Percentiles rank a stretch among this genome's conserved stretches.
Conservation (phyloP, 169 alveolate species). For the Plasmodium coatneyi region DNA sequence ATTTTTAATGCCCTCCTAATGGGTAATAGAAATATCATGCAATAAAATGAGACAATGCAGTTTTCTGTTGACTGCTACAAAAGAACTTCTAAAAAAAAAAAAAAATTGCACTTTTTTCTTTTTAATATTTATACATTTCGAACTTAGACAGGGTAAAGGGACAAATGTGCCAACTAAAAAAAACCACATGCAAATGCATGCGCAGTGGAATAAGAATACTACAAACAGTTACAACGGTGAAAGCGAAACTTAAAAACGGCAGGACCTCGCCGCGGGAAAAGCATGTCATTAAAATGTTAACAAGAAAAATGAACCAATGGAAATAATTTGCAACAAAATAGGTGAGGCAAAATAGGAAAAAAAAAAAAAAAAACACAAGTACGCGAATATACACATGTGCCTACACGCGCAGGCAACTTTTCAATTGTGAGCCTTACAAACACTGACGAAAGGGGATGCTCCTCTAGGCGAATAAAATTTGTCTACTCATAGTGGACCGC, state of each 20-base stretch:
- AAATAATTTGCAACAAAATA: conserved; percentile 17
- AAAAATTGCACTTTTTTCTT: not conserved
- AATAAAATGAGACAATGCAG: not conserved
- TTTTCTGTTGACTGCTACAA: not conserved
- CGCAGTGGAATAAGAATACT: not conserved
- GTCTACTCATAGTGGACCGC: not conserved
- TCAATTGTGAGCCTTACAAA: conserved; percentile 7
- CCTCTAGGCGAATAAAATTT: not conserved
- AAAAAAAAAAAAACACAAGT: conserved; percentile 21
- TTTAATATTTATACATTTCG: not conserved
- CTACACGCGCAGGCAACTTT: not conserved
- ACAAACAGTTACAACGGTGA: conserved; percentile 39
- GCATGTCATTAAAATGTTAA: conserved; percentile 5
- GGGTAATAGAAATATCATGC: not conserved
- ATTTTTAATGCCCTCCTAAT: not conserved
- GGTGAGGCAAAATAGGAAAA: conserved; percentile 4
- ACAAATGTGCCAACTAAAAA: not conserved
- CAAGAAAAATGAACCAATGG: conserved; percentile 11
- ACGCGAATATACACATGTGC: not conserved
- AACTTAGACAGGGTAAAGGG: conserved; percentile 5
- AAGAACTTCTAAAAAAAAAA: not conserved
- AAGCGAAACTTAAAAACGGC: conserved; percentile 13
- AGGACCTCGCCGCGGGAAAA: not conserved
- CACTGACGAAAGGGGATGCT: not conserved
- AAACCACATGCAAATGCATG: not conserved